These are phyloP conservation scores for Simplicillium aogashimaense DNA, from an alignment of 2,329 filamentous ascomycete genomes.

Conservation along the genomic window DNA sequence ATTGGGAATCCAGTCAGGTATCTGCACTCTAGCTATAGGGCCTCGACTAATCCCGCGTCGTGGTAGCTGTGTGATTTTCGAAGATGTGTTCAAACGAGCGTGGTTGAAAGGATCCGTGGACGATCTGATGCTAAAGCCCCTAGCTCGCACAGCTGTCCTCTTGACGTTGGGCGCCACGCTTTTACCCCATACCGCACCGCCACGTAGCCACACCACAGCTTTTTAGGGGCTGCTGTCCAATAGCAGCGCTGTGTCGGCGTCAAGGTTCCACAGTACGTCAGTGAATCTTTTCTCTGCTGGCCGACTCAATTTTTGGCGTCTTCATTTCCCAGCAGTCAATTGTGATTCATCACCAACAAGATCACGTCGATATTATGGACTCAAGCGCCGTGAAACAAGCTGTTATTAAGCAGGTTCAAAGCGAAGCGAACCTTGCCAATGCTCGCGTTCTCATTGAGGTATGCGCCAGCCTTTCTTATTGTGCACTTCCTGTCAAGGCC, in stretches of 20 bases:
- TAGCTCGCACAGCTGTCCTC: conserved; percentile 7
- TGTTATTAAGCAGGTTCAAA: conserved; percentile 55
- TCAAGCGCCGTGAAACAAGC: conserved; percentile 48
- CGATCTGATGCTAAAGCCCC: background rate
- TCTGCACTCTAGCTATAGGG: background rate
- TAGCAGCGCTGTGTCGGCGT: background rate
- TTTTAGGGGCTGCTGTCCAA: background rate
- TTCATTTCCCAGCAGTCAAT: too few relatives aligned
- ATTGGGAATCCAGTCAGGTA: background rate
- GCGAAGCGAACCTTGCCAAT: conserved; percentile 57
- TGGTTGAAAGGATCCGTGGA: background rate
- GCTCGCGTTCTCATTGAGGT: conserved; percentile 63
- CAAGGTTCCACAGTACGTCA: too few relatives aligned
- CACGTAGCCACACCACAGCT: too few relatives aligned
- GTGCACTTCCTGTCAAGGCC: background rate
- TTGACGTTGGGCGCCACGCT: conserved; percentile 4
- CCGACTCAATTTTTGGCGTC: too few relatives aligned
- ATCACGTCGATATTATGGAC: conserved; percentile 33
- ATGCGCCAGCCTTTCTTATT: background rate
- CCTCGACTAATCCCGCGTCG: too few relatives aligned
- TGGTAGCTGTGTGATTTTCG: background rate
- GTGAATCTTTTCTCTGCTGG: too few relatives aligned
- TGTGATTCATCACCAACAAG: too few relatives aligned
- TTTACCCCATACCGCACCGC: conserved; percentile 1
- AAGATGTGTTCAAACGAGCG: background rate